Base-by-base conservation (phyloP, 192 early-diverging fungal species). In the Dissophora globulifera region DNA sequence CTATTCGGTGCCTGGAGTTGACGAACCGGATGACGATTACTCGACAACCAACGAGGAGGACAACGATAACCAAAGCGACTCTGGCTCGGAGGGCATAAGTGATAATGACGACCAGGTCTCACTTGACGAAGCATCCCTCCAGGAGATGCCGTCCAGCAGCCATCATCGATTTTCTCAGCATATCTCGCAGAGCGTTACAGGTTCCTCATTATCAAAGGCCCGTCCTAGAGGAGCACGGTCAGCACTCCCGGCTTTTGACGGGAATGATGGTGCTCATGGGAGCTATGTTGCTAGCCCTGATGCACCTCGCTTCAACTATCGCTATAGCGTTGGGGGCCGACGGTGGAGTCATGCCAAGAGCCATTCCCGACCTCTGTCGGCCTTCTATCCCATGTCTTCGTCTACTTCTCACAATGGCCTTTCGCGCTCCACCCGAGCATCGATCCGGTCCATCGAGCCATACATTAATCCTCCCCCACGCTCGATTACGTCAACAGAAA, bases 391-490 rank as follows among this genome's bases (percentile, higher is more conserved):
- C 0, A 35, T 45, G 2, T 29, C 23, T 6, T 55, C 22, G 30
- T 38, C 11, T 45, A 48, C 41, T 19, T 1, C n/a, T 43, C 47
- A 30, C 7, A 10, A n/a, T 11, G 42, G 4, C 0, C 40, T 41
- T 1, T 26, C 33, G 1, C 54, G 63, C 27, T 42, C 62, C 1
- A 42, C 55, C 0, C 56, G 40, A 4, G 47, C 47, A 2, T 75
- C 70, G 2, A 33, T 64, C 1, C 38, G 62, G 27, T 52, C 70
- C 13, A 50, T 75, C 4, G 70, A 75, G 17, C 70, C 62, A 4
- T 75, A 75, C 26, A 65, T 75, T 17, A 75, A 75, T 23, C 70
- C 70, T 2, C 70, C 70, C 9, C 62, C 62, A 11, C 38, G 62
- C 13, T 22, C 55, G 2, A 40, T 30, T 4, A 32, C 17, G 27